Evolutionary conservation across 2,329 filamentous ascomycete species (phyloP).

Genomic region (Chaetothyriales sp.): DNA sequence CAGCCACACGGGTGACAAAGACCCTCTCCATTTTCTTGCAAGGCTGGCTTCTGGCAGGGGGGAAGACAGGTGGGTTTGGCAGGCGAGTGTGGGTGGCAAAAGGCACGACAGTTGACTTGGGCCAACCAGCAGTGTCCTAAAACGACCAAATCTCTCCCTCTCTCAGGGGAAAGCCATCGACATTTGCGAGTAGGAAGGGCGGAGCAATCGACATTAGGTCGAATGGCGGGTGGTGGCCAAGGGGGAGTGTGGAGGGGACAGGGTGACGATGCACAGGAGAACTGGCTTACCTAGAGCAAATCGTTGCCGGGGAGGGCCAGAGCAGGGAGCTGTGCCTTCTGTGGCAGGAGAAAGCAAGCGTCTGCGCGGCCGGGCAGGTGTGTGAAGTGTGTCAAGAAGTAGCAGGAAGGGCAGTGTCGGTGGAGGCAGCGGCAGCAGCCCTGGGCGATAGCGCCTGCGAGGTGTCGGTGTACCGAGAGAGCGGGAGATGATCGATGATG

Average conservation of each 20-base stretch:
- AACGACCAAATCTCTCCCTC: neutral
- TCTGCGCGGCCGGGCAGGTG: neutral
- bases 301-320: too few relatives aligned
- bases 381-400: too few relatives aligned
- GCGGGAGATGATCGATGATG: neutral
- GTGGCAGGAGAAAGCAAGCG: neutral
- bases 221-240: neutral
- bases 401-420: neutral
- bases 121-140: neutral
- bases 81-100: constrained; percentile 1
- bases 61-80: neutral
- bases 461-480: neutral
- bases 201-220: neutral
- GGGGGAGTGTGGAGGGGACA: neutral
- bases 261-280: neutral
- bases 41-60: neutral
- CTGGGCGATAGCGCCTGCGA: neutral
- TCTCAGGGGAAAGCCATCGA: neutral
- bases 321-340: neutral
- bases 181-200: neutral
- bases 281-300: neutral
- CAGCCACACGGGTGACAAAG: neutral
- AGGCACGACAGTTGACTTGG: too few relatives aligned
- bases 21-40: neutral
- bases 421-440: neutral